phyloP scores from a whole-genome alignment of 202 grass and related monocot genomes.

The Setaria viridis region DNA sequence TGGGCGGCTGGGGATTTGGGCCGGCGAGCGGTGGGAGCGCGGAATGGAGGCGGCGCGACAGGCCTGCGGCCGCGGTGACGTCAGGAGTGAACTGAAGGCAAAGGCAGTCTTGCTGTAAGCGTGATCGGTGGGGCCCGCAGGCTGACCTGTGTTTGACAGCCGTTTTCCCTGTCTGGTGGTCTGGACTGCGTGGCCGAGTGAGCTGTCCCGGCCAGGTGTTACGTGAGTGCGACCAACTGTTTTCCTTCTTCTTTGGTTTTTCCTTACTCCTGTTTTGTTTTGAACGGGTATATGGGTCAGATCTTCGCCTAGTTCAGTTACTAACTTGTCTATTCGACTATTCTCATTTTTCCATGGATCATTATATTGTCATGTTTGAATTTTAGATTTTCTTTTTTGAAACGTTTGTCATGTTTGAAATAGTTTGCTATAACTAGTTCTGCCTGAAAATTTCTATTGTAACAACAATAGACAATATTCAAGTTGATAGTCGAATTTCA shows the following conservation, averaged over 20 bases:
- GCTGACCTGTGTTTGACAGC: background rate
- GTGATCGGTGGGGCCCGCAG: background rate
- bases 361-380: background rate
- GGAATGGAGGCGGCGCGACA: background rate
- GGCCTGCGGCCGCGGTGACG: background rate
- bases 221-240: no score
- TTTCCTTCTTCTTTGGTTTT: no score
- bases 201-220: background rate
- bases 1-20: background rate
- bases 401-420: no score
- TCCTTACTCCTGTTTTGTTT: no score
- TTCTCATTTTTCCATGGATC: background rate
- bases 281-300: no score
- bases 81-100: background rate
- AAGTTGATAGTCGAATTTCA: background rate
- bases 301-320: background rate
- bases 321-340: no score
- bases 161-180: background rate
- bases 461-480: background rate
- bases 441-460: no score
- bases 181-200: background rate
- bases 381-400: no score
- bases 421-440: no score
- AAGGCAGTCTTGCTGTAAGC: background rate
- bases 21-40: background rate